Evolutionary conservation across 805 yeast genomes (phyloP), one percentile per base, ranked within the genome.

Genomic region (Brettanomyces custersianus): DNA sequence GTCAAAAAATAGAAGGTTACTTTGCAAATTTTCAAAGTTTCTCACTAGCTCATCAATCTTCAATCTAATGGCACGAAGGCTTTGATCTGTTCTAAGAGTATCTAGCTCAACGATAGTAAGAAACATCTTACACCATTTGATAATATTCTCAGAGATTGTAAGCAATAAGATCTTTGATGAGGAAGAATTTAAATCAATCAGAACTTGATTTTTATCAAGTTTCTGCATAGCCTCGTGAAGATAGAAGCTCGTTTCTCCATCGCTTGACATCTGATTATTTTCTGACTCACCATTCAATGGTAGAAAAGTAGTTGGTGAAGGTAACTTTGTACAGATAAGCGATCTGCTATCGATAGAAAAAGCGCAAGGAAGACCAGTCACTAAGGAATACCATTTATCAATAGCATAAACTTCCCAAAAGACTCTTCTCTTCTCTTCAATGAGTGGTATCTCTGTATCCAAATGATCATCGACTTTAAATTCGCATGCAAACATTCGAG

Each of bases 81-180:
- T 45, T 6, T 43, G 36, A 21, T 40, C 42, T 1, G 41, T 15
- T 32, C 45, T 44, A 13, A 56, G 38, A 12, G 55, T 42, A 11
- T 47, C 49, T 19, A 49, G 36, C 23, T 51, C 53, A n/a, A 52
- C 57, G 41, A 50, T 40, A 34, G 46, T 49, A 4, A 52, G 36
- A 35, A 57, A 55, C 44, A 48, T 52, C 37, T 46, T 53, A 38
- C 57, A 49, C 60, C 60, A 57, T 42, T 49, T 53, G 8, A 47
- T 45, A 15, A 55, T 47, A 39, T 57, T 52, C 38, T 57, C 60
- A 16, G 55, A 43, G 15, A 56, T 44, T 1, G 59, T 50, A 29
- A 56, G 39, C 19, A 55, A 34, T 21, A 56, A 39, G 11, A 52
- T 43, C 24, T 40, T 44, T 3, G 61, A 53, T 10, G 56, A 44